Conservation (phyloP, 2,329 filamentous ascomycete genomes). For the Monosporascus sp. region DNA sequence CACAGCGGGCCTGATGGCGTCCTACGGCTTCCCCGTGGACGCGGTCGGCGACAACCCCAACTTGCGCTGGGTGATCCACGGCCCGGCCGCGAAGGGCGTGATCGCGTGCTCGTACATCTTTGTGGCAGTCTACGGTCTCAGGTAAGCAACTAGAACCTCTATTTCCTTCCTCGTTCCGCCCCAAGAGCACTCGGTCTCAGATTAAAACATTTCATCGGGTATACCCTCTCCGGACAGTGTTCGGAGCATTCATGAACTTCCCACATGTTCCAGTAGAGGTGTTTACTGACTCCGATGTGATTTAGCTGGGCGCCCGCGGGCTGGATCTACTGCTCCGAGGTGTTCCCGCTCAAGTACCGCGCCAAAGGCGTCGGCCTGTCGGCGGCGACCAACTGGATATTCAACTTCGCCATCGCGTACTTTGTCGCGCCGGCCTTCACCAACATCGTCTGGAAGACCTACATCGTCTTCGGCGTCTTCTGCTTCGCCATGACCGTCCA, state of each 20-base stretch:
- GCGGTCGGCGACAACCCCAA: constrained; percentile 40
- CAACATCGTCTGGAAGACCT: constrained; percentile 21
- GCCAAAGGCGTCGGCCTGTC: constrained; percentile 16
- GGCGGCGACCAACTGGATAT: constrained; percentile 20
- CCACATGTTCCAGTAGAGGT: too few species aligned
- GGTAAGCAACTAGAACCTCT: constrained; percentile 1
- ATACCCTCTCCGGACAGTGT: too few species aligned
- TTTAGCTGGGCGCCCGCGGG: constrained; percentile 17
- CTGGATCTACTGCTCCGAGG: constrained; percentile 18
- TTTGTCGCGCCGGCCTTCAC: constrained; percentile 11
- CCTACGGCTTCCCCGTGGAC: constrained; percentile 38
- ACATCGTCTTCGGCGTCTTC: constrained; percentile 38
- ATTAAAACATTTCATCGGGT: too few species aligned
- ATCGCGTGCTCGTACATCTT: constrained; percentile 47
- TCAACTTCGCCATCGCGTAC: constrained; percentile 17
- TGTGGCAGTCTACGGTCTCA: constrained; percentile 31
- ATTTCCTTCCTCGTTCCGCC: too few species aligned
- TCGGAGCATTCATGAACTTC: too few species aligned
- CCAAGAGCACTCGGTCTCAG: too few species aligned
- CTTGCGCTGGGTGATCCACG: constrained; percentile 40
- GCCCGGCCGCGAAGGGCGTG: constrained; percentile 41
- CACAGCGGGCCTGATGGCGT: constrained; percentile 45
- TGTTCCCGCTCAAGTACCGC: constrained; percentile 19
- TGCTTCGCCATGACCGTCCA: constrained; percentile 21
- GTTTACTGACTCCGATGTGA: too few species aligned